These are phyloP conservation scores for Sporisorium exsertum DNA, from an alignment of 1,284 basidiomycete genomes.

Conservation along the genomic window DNA sequence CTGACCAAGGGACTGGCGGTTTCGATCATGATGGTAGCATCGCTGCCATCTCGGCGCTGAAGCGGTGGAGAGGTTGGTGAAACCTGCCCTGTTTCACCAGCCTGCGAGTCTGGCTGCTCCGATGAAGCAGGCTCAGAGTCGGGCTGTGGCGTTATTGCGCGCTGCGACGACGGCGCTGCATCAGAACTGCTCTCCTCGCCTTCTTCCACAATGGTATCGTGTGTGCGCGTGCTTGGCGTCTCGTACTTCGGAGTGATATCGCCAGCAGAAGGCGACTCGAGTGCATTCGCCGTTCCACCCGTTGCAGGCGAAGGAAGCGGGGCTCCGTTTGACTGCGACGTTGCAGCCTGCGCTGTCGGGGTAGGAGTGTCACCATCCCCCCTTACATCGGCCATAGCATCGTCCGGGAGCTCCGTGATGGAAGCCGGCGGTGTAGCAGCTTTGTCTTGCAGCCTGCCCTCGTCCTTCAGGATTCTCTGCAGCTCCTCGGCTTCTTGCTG, in stretches of 20 bases:
- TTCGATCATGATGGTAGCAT: constrained; percentile 36
- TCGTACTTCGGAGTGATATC: constrained; percentile 37
- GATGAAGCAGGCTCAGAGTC: not conserved
- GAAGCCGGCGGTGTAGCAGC: constrained; percentile 26
- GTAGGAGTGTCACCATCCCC: constrained; percentile 6
- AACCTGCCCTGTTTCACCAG: not conserved
- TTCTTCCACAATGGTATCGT: constrained; percentile 47
- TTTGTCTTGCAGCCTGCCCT: constrained; percentile 38
- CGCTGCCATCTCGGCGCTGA: constrained; percentile 27
- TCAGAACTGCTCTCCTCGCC: constrained; percentile 47
- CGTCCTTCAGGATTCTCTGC: constrained; percentile 48
- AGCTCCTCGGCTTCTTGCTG: constrained; percentile 48
- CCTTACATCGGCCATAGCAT: constrained; percentile 1
- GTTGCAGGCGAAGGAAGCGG: not conserved
- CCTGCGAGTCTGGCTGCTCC: not conserved
- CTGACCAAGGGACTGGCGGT: constrained; percentile 27
- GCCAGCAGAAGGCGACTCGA: constrained; percentile 18
- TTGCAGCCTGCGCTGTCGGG: constrained; percentile 4
- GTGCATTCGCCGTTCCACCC: not conserved
- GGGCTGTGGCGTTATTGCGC: constrained; percentile 21
- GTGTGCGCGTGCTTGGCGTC: constrained; percentile 17
- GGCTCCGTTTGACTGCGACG: not conserved
- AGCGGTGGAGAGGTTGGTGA: not conserved
- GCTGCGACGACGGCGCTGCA: constrained; percentile 22
- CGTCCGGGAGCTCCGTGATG: constrained; percentile 18